Evolutionary conservation across 2,329 filamentous ascomycete genomes (phyloP), one percentile per base, ranked within the genome.

Genomic region (Clonostachys sp.): DNA sequence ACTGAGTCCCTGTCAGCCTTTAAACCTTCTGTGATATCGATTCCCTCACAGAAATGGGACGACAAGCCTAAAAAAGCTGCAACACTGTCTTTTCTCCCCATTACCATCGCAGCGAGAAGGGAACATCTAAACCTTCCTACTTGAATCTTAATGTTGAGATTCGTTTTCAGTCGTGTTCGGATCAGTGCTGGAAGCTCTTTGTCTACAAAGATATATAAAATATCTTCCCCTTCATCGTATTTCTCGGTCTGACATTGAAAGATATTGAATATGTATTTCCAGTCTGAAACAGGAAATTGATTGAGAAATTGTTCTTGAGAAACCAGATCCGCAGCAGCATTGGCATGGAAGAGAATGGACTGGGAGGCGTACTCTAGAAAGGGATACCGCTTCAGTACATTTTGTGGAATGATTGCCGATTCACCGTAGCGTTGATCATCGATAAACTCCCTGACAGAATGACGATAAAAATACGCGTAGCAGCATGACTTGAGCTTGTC

Each of bases 401-500:
- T 34, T 33, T 34, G 5, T 14, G n/a, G n/a, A n/a, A n/a, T n/a
- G n/a, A n/a, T n/a, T n/a, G n/a, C n/a, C n/a, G n/a, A n/a, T n/a
- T n/a, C n/a, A n/a, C n/a, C n/a, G n/a, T n/a, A n/a, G n/a, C n/a
- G n/a, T n/a, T n/a, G n/a, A n/a, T n/a, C n/a, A n/a, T n/a, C n/a
- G n/a, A n/a, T n/a, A n/a, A n/a, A n/a, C n/a, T n/a, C n/a, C n/a
- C n/a, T n/a, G n/a, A n/a, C n/a, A n/a, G n/a, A n/a, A n/a, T n/a
- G n/a, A n/a, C 45, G 12, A 54, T 41, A 53, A 3, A 79, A 49
- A 48, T 77, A 73, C 1, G 45, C 48, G 3, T 59, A 45, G 50
- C 75, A 80, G 47, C 67, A 72, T 43, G 64, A 43, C 50, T 70
- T 77, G 6, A 78, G 55, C 16, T 45, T 55, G 2, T 77, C 66